Evolutionary conservation across 805 yeast genomes (phyloP).

Genomic region (Danielia reshetovae): DNA sequence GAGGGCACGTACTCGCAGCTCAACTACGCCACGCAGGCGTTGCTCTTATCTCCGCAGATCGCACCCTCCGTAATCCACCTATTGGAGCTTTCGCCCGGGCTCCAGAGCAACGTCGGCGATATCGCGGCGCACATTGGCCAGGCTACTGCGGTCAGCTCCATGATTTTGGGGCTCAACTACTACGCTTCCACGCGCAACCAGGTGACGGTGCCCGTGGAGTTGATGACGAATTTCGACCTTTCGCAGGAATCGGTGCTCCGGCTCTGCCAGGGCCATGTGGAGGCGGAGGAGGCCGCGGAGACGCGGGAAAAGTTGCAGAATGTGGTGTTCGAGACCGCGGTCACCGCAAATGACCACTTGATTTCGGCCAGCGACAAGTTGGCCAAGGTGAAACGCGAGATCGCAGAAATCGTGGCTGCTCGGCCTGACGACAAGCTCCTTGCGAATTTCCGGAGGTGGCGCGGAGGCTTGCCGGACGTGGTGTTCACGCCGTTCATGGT

Average conservation of each 20-base stretch:
- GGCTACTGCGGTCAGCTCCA: conserved; percentile 66
- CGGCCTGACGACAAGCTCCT: conserved; percentile 22
- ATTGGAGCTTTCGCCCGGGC: conserved; percentile 38
- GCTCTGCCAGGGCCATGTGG: conserved; percentile 40
- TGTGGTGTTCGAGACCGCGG: conserved; percentile 65
- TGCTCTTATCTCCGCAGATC: conserved; percentile 51
- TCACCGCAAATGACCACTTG: conserved; percentile 76
- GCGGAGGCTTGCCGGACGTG: conserved; percentile 54
- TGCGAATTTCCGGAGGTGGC: conserved; percentile 35
- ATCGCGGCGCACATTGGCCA: conserved; percentile 81
- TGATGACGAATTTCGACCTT: conserved; percentile 48
- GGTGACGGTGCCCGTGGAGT: conserved; percentile 60
- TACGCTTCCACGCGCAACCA: conserved; percentile 49
- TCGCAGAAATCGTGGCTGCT: conserved; percentile 25
- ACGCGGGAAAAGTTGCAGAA: conserved; percentile 43
- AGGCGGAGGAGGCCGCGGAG: conserved; percentile 21
- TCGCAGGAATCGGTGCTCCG: conserved; percentile 64
- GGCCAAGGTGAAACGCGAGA: conserved; percentile 30
- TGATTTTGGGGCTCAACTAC: conserved; percentile 56
- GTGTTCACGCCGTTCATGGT: conserved; percentile 65
- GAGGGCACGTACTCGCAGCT: conserved; percentile 77
- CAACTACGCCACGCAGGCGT: conserved; percentile 61
- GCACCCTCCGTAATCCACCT: conserved; percentile 53
- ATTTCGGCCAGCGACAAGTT: conserved; percentile 63
- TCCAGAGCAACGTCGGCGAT: conserved; percentile 50